Evolutionary conservation across 2,329 filamentous ascomycete genomes (phyloP).

Genomic region (Biscogniauxia mediterranea): DNA sequence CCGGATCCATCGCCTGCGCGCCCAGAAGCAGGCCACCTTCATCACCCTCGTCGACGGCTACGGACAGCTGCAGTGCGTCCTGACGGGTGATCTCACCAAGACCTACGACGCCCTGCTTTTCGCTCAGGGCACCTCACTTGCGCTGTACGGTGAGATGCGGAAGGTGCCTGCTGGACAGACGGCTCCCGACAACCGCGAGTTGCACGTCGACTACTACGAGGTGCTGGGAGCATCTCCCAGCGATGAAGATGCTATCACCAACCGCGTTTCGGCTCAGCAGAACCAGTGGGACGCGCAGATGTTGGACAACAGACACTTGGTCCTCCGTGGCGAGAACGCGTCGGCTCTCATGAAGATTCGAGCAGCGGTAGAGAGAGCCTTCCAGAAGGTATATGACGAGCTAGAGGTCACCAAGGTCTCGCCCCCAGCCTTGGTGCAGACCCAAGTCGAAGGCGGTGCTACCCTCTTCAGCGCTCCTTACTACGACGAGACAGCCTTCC

Average conservation of each 20-base stretch:
- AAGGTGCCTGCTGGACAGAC: slow-evolving; percentile 74
- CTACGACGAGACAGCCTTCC: slow-evolving; percentile 86
- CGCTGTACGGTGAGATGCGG: slow-evolving; percentile 79
- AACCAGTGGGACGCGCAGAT: slow-evolving; percentile 60
- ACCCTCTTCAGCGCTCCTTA: slow-evolving; percentile 89
- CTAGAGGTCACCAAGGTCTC: slow-evolving; percentile 77
- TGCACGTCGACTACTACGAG: slow-evolving; percentile 87
- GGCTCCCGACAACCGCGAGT: slow-evolving; percentile 80
- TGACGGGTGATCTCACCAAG: slow-evolving; percentile 77
- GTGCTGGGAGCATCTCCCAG: slow-evolving; percentile 77
- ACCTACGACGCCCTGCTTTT: slow-evolving; percentile 89
- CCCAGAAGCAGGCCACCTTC: slow-evolving; percentile 84
- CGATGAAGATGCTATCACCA: slow-evolving; percentile 89
- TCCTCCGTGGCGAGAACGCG: slow-evolving; percentile 78
- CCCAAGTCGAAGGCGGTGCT: slow-evolving; percentile 87
- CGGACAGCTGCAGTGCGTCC: slow-evolving; percentile 79
- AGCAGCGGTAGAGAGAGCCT: slow-evolving; percentile 76
- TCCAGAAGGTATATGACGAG: slow-evolving; percentile 76
- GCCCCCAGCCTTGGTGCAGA: slow-evolving; percentile 89
- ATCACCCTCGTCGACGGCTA: slow-evolving; percentile 70
- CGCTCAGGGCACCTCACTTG: slow-evolving; percentile 83
- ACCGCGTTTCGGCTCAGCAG: slow-evolving; percentile 54
- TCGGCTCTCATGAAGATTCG: slow-evolving; percentile 88
- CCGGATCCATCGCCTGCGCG: slow-evolving; percentile 76
- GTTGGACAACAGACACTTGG: slow-evolving; percentile 80